phyloP scores from a whole-genome alignment of 2,329 filamentous ascomycete genomes.

The Diaporthe citri region DNA sequence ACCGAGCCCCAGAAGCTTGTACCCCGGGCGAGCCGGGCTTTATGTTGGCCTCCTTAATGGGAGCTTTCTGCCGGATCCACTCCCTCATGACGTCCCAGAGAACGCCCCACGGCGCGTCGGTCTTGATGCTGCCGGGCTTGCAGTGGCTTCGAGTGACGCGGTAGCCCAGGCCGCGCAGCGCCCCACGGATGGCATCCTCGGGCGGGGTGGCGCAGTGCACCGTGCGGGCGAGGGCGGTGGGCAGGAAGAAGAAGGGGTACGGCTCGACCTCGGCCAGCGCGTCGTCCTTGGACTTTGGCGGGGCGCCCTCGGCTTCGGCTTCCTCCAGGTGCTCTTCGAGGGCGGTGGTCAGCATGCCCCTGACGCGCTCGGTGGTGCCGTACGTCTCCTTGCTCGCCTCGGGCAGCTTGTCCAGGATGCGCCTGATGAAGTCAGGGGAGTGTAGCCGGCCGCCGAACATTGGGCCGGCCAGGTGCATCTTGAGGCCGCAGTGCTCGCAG shows the following conservation, averaged over 20 bases:
- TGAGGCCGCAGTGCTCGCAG: conserved; percentile 88
- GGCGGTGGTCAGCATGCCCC: conserved; percentile 92
- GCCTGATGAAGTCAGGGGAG: conserved; percentile 83
- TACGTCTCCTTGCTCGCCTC: conserved; percentile 77
- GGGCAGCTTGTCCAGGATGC: conserved; percentile 80
- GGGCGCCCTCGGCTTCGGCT: conserved; percentile 44
- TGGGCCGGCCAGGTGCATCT: conserved; percentile 89
- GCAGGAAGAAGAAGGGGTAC: conserved; percentile 88
- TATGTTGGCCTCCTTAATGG: conserved; percentile 79
- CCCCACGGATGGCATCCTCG: conserved; percentile 84
- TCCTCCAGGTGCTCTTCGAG: conserved; percentile 75
- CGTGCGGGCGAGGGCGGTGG: conserved; percentile 79
- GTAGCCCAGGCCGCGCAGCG: conserved; percentile 85
- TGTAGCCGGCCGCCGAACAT: conserved; percentile 96
- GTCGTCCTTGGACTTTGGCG: conserved; percentile 48
- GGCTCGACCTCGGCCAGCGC: conserved; percentile 77
- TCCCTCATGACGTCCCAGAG: conserved; percentile 96
- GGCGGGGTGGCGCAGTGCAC: conserved; percentile 84
- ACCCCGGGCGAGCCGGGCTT: conserved; percentile 77
- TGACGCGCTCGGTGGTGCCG: conserved; percentile 82
- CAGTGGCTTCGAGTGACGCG: conserved; percentile 88
- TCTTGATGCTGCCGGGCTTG: conserved; percentile 91
- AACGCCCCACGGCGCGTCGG: conserved; percentile 88
- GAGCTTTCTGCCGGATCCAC: conserved; percentile 85
- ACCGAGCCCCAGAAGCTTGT: conserved; percentile 71